phyloP scores from a whole-genome alignment of 495 filamentous ascomycete species.

The Trichoderma gamsii region DNA sequence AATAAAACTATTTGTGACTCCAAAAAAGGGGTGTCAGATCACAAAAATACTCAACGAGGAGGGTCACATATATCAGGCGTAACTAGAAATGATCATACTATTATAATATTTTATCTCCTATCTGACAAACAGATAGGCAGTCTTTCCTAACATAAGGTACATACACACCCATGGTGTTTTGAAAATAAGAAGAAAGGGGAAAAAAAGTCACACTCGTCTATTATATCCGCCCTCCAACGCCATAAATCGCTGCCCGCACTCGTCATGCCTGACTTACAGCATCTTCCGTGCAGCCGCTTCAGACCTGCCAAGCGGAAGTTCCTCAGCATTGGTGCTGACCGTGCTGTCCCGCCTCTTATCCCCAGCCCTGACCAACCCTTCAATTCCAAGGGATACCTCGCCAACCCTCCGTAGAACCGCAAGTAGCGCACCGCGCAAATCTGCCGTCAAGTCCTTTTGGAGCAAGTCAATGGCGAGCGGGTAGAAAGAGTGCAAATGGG shows the following conservation, averaged over 20 bases:
- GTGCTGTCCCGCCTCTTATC: slow-evolving; percentile 27
- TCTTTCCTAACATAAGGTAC: background rate
- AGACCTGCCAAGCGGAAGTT: background rate
- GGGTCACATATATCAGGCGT: background rate
- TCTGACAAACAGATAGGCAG: background rate
- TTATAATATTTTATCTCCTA: background rate
- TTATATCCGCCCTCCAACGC: slow-evolving; percentile 2
- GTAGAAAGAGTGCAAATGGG: slow-evolving; percentile 76
- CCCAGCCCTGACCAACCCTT: slow-evolving; percentile 30
- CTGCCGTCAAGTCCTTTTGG: slow-evolving; percentile 68
- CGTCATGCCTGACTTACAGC: background rate
- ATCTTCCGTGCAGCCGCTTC: slow-evolving; percentile 13
- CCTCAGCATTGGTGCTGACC: slow-evolving; percentile 23
- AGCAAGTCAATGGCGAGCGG: slow-evolving; percentile 80
- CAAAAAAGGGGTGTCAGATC: background rate
- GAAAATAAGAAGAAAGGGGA: slow-evolving; percentile 6
- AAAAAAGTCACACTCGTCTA: slow-evolving; percentile 11
- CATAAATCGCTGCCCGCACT: background rate
- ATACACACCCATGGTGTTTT: slow-evolving; percentile 1
- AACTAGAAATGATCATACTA: background rate
- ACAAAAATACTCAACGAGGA: background rate
- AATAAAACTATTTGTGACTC: background rate
- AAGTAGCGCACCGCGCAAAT: slow-evolving; percentile 71
- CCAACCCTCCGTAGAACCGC: slow-evolving; percentile 71
- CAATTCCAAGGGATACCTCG: slow-evolving; percentile 65